Evolutionary conservation across 176 grass and related monocot species (phyloP), one percentile per base, ranked within the genome.

Genomic region (Oryza officinalis): DNA sequence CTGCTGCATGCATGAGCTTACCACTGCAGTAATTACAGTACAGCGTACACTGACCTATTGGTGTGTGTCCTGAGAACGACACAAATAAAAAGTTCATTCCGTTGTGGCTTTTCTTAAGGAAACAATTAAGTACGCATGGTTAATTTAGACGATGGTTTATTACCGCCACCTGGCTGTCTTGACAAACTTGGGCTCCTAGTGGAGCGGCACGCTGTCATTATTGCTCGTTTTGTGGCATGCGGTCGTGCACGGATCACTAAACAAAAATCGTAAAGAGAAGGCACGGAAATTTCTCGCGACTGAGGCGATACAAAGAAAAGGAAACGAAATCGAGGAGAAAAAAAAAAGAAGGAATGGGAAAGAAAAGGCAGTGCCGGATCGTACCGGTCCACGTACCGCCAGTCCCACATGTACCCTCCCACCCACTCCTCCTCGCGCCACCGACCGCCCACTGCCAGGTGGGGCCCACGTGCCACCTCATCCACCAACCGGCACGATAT

Each of bases 351-450:
- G 0, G 43, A 45, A 45, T 13, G 11, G 9, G 13, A 46, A 2
- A 13, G 32, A 54, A 22, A 15, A 13, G 17, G 15, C 1, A 20
- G 49, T 20, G 49, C 17, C 49, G 49, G 68, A 10, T 73, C 81
- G 82, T 88, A 88, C 86, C 81, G 83, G 76, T 40, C 77, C 86
- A 84, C 75, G 82, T 80, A 88, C 79, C 37, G 45, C 47, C 47
- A 28, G 47, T 79, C 27, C 82, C 65, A 78, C 65, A 23, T 78
- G 81, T 81, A 77, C 81, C 80, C 47, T 20, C 17, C 54, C 54
- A 45, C 80, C 50, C 22, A 15, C 38, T 8, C 38, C 32, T 14
- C 27, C 32, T 26, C 45, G 7, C 7, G 4, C 65, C 65, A 11
- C 14, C 52, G 13, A 7, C 27, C 46, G 20, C 49, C 35, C 52